Base-by-base conservation (phyloP, 768 basidiomycete species). In the Serendipita vermifera region DNA sequence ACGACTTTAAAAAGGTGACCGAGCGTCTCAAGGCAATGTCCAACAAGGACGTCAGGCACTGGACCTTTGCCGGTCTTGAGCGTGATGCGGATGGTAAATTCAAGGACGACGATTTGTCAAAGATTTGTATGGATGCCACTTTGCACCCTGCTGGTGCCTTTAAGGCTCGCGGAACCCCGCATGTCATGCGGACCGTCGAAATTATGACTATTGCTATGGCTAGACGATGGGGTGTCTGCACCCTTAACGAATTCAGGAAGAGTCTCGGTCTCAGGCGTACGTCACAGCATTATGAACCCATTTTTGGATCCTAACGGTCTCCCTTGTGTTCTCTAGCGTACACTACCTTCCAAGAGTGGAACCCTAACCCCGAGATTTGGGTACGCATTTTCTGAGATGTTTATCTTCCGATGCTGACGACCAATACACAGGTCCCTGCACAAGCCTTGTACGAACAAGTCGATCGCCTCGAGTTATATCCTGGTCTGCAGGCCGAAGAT, bases 221-320 rank as follows among this genome's bases (percentile, higher is more conserved):
- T 2, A 66, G 81, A 39, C 59, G 59, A 3, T 81, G 80, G 79
- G 79, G 79, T 31, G 71, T 75, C 1, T 77, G 77, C 61, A 73
- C 83, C 1, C 65, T 91, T 59, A 91, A 91, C 60, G 87, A 90
- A 58, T 91, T 91, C 69, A 73, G 87, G 56, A 81, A 75, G 73
- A 78, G 79, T 72, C 71, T 91, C 48, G 87, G 87, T 9, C 64
- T 91, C 43, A 87, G 85, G 66, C 73, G 86, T 86, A 59, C 62
- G 79, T 64, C 24, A 33, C 5, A 3, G 1, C 26, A 38, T 35
- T 14, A 22, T 31, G 20, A 38, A 3, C 3, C n/a, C 0, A 14
- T 3, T 33, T 24, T 15, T 24, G 3, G 2, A 35, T 7, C 59
- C 65, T n/a, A 66, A 53, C 17, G 35, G 11, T 27, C 43, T 59